A percentile compares a stretch with the other conserved stretches of the same genome.
phyloP scores from a whole-genome alignment of 2,329 filamentous ascomycete species.

The Scytalidium lignicola region DNA sequence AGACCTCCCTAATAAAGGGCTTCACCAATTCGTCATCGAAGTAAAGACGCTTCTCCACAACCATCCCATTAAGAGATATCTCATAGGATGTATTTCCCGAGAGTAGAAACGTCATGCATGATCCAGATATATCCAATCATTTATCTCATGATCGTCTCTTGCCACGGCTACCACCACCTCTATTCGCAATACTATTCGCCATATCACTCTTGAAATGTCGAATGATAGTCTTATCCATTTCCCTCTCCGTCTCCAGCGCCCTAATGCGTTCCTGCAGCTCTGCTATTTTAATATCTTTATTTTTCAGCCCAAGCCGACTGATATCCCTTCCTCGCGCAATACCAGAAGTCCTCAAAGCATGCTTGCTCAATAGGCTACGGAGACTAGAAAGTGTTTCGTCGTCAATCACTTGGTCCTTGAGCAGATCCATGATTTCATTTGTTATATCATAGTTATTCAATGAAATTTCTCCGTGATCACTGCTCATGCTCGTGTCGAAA shows the following conservation, averaged over 20 bases:
- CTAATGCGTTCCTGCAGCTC: constrained; percentile 62
- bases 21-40: no score
- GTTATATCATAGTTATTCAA: constrained; percentile 32
- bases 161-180: not conserved
- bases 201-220: constrained; percentile 41
- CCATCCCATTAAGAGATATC: no score
- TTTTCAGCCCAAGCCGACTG: constrained; percentile 54
- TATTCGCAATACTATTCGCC: constrained; percentile 44
- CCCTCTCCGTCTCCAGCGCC: constrained; percentile 48
- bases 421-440: constrained; percentile 43
- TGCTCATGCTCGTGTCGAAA: not conserved
- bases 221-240: constrained; percentile 44
- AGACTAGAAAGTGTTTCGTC: constrained; percentile 34
- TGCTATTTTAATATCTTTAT: constrained; percentile 59
- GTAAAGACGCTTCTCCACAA: no score
- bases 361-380: constrained; percentile 42
- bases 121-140: no score
- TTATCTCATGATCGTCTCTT: not conserved
- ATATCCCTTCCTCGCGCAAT: constrained; percentile 62
- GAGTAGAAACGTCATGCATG: no score
- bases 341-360: constrained; percentile 55
- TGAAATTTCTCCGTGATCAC: not conserved
- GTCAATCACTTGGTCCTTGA: constrained; percentile 39
- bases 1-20: no score
- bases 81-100: no score